Evolutionary conservation across 257 asterid genomes (phyloP).

Genomic region (Solanum raphanifolium): DNA sequence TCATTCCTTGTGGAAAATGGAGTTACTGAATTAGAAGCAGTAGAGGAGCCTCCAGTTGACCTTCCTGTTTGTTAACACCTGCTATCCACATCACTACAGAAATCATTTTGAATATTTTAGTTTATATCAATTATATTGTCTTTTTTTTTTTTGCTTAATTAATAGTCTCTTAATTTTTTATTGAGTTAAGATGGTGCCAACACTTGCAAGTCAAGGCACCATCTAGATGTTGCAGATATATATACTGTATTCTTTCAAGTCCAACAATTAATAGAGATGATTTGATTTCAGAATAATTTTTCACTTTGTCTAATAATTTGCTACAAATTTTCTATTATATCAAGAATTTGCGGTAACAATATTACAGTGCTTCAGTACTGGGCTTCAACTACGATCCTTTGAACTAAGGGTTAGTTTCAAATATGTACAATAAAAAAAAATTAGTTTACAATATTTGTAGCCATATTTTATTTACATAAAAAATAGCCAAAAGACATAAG

Average conservation of each 20-base stretch:
- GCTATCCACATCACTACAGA: background rate
- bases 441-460: background rate
- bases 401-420: background rate
- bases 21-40: constrained; percentile 35
- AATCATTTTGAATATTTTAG: background rate
- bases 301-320: background rate
- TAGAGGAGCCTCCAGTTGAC: constrained; percentile 62
- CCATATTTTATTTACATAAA: background rate
- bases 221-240: background rate
- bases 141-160: constrained; percentile 1
- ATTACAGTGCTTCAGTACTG: background rate
- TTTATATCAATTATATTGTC: background rate
- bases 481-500: no score
- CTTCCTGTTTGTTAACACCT: constrained; percentile 44
- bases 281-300: background rate
- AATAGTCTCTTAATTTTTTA: background rate
- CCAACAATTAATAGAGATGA: constrained; percentile 2
- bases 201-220: constrained; percentile 8
- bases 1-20: constrained; percentile 75
- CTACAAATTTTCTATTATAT: background rate
- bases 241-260: constrained; percentile 10
- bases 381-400: background rate
- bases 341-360: background rate
- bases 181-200: constrained; percentile 9
- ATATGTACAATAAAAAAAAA: no score